phyloP scores from a whole-genome alignment of 139 green algal species.

The Yamagishiella unicocca region DNA sequence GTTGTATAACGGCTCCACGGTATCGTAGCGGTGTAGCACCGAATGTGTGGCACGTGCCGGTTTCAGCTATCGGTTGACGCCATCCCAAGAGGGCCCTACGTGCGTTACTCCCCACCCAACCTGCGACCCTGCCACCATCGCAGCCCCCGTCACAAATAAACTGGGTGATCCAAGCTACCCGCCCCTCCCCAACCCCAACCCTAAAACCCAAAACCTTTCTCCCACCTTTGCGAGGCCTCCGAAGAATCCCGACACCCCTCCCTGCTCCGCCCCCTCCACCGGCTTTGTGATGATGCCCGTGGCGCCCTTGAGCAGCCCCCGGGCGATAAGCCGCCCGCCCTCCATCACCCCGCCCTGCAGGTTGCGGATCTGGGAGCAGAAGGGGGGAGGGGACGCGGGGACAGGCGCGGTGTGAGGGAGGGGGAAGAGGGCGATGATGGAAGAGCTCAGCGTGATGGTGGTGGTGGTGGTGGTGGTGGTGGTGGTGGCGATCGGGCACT shows the following conservation, averaged over 20 bases:
- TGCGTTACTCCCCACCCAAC: too few relatives aligned
- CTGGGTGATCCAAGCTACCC: too few relatives aligned
- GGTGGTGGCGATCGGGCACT: too few relatives aligned
- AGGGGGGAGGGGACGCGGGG: neutral
- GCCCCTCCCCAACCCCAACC: neutral
- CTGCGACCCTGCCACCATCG: neutral
- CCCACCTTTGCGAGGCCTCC: slow-evolving; percentile 62
- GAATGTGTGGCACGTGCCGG: too few relatives aligned
- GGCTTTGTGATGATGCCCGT: slow-evolving; percentile 89
- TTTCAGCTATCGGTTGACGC: too few relatives aligned
- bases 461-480: too few relatives aligned
- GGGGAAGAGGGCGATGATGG: neutral
- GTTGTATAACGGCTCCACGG: too few relatives aligned
- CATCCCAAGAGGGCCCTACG: too few relatives aligned
- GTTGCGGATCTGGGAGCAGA: slow-evolving; percentile 29
- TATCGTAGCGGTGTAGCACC: too few relatives aligned
- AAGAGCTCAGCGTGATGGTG: too few relatives aligned
- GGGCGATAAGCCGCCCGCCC: slow-evolving; percentile 80
- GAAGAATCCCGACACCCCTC: slow-evolving; percentile 79
- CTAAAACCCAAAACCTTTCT: neutral
- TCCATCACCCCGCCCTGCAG: slow-evolving; percentile 83
- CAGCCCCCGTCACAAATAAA: neutral
- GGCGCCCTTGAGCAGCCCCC: slow-evolving; percentile 78
- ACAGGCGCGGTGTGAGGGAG: neutral
- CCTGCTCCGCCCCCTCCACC: slow-evolving; percentile 79